A percentile compares a stretch with the other conserved stretches of the same genome.
Evolutionary conservation across 805 yeast genomes (phyloP).

Genomic region (Brettanomyces nanus): DNA sequence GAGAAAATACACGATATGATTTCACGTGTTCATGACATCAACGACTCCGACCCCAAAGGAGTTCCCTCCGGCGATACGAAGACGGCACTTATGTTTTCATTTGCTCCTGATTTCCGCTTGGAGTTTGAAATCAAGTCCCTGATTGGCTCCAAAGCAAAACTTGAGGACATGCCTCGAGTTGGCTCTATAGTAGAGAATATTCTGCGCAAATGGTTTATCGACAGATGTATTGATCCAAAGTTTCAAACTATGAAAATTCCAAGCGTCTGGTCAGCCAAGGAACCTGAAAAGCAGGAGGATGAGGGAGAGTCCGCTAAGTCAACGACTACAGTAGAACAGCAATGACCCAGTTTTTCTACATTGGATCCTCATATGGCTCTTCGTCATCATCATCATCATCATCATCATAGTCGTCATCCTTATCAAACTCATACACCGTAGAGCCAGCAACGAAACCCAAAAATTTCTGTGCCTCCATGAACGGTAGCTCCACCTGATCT

Average conservation of each 20-base stretch:
- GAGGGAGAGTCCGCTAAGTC: not conserved
- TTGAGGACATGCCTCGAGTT: slow-evolving; percentile 89
- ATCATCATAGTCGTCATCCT: slow-evolving; percentile 96
- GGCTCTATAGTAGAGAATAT: slow-evolving; percentile 76
- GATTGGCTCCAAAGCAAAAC: slow-evolving; percentile 86
- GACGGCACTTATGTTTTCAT: slow-evolving; percentile 79
- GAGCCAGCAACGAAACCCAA: slow-evolving; percentile 79
- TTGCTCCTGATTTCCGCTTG: slow-evolving; percentile 82
- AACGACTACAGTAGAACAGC: too few species aligned
- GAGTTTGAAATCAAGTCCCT: slow-evolving; percentile 85
- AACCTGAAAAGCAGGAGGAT: slow-evolving; percentile 31
- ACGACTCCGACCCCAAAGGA: not conserved
- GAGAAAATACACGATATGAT: slow-evolving; percentile 1
- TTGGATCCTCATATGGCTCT: slow-evolving; percentile 36
- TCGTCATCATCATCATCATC: slow-evolving; percentile 97
- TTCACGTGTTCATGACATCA: not conserved
- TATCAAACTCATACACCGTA: slow-evolving; percentile 89
- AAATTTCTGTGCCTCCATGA: slow-evolving; percentile 71
- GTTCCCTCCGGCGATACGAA: not conserved
- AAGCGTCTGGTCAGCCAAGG: slow-evolving; percentile 83
- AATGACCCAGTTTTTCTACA: too few species aligned
- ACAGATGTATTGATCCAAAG: slow-evolving; percentile 89
- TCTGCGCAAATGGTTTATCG: slow-evolving; percentile 82
- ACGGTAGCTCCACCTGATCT: slow-evolving; percentile 88
- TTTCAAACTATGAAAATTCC: slow-evolving; percentile 82